Evolutionary conservation across 73 alveolate genomes (phyloP).

Genomic region (Paraurostyla sp.): DNA sequence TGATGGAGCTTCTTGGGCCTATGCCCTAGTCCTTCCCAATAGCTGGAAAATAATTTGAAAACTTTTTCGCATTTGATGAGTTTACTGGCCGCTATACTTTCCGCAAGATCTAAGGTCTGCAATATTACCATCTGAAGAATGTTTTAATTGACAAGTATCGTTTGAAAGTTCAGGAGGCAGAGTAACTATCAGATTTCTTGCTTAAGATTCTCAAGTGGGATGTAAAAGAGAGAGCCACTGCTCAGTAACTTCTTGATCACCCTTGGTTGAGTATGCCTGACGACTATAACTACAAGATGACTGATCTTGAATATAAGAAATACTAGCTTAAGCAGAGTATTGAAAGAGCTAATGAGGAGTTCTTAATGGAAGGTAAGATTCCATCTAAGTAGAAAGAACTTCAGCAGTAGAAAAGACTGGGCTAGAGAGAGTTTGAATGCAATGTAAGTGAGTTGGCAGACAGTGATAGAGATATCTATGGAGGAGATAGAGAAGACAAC

Average conservation of each 20-base stretch:
- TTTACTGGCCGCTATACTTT: conserved; percentile 87
- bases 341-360: conserved; percentile 8
- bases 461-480: conserved; percentile 48
- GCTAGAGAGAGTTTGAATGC: conserved; percentile 23
- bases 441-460: conserved; percentile 66
- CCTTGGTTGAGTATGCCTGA: conserved; percentile 66
- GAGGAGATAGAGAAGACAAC: conserved; percentile 63
- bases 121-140: conserved; percentile 85
- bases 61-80: conserved; percentile 53
- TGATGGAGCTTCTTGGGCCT: conserved; percentile 91
- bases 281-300: conserved; percentile 76
- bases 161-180: conserved; percentile 18
- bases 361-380: not conserved
- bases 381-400: not conserved
- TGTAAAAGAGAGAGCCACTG: conserved; percentile 54
- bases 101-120: conserved; percentile 81
- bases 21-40: conserved; percentile 89
- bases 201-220: conserved; percentile 24
- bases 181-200: conserved; percentile 29
- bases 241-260: conserved; percentile 7
- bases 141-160: conserved; percentile 70
- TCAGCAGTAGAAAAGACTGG: not conserved
- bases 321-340: conserved; percentile 3
- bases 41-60: conserved; percentile 85
- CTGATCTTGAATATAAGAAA: conserved; percentile 73